These are phyloP conservation scores for Neurospora sp. DNA, from an alignment of 495 filamentous ascomycete species.

Conservation along the genomic window DNA sequence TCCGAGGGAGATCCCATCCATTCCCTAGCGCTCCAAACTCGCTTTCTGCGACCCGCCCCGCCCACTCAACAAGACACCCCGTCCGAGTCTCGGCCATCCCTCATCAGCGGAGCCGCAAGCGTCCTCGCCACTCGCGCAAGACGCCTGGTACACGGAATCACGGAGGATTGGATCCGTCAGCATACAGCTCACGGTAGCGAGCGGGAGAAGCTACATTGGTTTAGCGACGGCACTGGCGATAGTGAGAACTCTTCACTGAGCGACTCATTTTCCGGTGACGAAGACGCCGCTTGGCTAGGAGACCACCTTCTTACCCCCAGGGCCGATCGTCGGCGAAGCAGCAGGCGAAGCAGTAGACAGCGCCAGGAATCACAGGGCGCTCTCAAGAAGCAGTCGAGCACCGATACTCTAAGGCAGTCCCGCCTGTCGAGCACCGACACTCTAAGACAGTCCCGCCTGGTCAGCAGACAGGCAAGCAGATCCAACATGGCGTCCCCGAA, in stretches of 20 bases:
- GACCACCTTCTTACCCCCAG: constrained; percentile 28
- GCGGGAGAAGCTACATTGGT: constrained; percentile 58
- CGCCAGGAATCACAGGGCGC: constrained; percentile 29
- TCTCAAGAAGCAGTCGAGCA: constrained; percentile 43
- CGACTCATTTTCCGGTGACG: constrained; percentile 37
- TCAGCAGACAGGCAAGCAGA: constrained; percentile 21
- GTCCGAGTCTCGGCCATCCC: constrained; percentile 28
- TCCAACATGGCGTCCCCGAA: constrained; percentile 28
- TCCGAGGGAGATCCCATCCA: constrained; percentile 45
- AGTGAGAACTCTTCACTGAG: constrained; percentile 54
- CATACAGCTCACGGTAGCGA: constrained; percentile 52
- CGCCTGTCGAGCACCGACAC: constrained; percentile 56
- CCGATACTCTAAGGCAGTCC: constrained; percentile 54
- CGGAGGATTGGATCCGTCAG: constrained; percentile 69
- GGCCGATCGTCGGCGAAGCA: constrained; percentile 25
- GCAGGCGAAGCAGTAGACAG: constrained; percentile 31
- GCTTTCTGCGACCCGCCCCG: constrained; percentile 41
- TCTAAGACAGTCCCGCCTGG: constrained; percentile 48
- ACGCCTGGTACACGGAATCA: constrained; percentile 50
- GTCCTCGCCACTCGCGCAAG: constrained; percentile 46
- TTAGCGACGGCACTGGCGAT: constrained; percentile 63
- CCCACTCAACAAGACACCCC: constrained; percentile 22
- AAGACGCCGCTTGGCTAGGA: constrained; percentile 36
- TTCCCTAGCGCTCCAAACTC: constrained; percentile 40
- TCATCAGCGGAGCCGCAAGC: constrained; percentile 39